Base-by-base conservation (phyloP, 345 rosid species). In the Syzygium aromaticum region DNA sequence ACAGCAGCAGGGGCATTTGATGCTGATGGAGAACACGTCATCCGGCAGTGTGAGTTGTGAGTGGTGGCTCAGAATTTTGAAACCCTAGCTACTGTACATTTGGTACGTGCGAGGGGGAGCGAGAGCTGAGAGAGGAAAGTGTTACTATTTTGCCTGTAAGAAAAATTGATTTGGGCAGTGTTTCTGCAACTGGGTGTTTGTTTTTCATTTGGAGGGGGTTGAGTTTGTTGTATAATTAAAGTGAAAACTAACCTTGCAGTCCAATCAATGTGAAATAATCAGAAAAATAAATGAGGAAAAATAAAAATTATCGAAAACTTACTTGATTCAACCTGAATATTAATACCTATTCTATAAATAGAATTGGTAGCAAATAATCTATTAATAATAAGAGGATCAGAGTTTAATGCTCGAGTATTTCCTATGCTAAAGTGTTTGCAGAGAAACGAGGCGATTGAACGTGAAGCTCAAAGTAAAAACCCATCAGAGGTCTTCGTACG, bases 291-390 rank as follows among this genome's bases (percentile, higher is more conserved):
- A 57, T 14, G 2, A 25, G 3, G 0, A 57, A 25, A 0, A 5
- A 57, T 11, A 57, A 25, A 25, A 23, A 0, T 1, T 14, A 57
- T 14, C 13, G 2, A 25, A 57, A 10, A 3, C 4, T 23, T 11
- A 23, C 2, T 3, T 8, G 4, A 22, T 56, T 27, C 61, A 23
- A 22, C 23, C 6, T 2, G 10, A 56, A 4, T 9, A 2, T 23
- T 9, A n/a, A 5, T 56, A 23, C 25, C 25, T 5, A 57, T 0
- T 25, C 28, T 6, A 25, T 0, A 1, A 57, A 0, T 1, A 57
- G 6, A 57, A 6, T 11, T 3, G 4, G 11, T 5, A 4, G 28
- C 0, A 1, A 57, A 57, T 11, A 57, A 57, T 57, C 25, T 14
- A 57, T 14, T 57, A 2, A 57, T 57, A 57, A 57, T 57, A 1